Conservation (phyloP, 2,329 filamentous ascomycete species). For the Penicillium sp. region DNA sequence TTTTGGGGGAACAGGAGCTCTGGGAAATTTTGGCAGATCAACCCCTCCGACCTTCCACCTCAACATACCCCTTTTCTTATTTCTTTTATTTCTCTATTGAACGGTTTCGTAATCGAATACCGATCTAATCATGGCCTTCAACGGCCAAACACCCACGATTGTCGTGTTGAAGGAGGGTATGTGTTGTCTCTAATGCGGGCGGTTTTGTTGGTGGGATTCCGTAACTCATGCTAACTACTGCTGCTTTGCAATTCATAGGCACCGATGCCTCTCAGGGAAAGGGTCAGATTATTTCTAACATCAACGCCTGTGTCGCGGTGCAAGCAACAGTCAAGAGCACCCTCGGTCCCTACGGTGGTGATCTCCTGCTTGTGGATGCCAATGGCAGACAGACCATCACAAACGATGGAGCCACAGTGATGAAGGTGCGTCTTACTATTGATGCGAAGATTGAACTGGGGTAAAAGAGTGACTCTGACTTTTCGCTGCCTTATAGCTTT, state of each 20-base stretch:
- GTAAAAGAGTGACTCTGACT: slow-evolving; percentile 4
- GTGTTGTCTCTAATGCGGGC: slow-evolving; percentile 40
- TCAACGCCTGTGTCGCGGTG: slow-evolving; percentile 95
- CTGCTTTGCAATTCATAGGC: slow-evolving; percentile 54
- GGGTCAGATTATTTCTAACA: slow-evolving; percentile 95
- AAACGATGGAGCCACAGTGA: slow-evolving; percentile 97
- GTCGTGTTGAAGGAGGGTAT: slow-evolving; percentile 96
- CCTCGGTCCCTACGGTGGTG: slow-evolving; percentile 92
- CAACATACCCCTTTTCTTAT: slow-evolving; percentile 28
- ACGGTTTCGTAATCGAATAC: slow-evolving; percentile 21
- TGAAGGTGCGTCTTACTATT: slow-evolving; percentile 69
- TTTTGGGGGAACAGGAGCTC: slow-evolving; percentile 37
- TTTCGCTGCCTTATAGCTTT: slow-evolving; percentile 59
- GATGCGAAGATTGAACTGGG: background rate
- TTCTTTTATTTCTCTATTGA: slow-evolving; percentile 18
- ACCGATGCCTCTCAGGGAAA: slow-evolving; percentile 97
- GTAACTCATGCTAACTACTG: slow-evolving; percentile 27
- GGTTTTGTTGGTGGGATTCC: slow-evolving; percentile 23
- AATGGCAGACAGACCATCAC: slow-evolving; percentile 97
- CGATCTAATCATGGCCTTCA: slow-evolving; percentile 76
- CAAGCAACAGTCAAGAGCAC: slow-evolving; percentile 95
- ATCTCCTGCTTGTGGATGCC: slow-evolving; percentile 90
- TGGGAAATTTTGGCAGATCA: slow-evolving; percentile 46
- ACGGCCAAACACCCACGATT: slow-evolving; percentile 95
- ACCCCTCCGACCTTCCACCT: slow-evolving; percentile 31